A percentile compares a stretch with the other conserved stretches of the same genome.
phyloP scores from a whole-genome alignment of 2,329 filamentous ascomycete species.

The Apiospora arundinis region DNA sequence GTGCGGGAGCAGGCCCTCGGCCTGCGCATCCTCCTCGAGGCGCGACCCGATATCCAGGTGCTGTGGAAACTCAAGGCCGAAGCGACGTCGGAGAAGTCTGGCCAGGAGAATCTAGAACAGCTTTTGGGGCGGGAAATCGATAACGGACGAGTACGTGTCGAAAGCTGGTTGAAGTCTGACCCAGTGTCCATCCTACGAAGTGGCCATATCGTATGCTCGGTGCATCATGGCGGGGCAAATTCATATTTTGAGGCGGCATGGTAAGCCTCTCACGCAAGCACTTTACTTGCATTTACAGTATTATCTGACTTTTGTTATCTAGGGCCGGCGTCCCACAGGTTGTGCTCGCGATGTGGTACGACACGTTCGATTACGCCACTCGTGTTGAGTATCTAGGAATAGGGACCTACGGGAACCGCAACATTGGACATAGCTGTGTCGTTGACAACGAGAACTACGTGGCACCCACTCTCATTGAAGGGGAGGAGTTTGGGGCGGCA shows the following conservation, averaged over 20 bases:
- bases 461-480: conserved; percentile 16
- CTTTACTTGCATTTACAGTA: too few relatives aligned
- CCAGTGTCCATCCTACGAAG: conserved; percentile 5
- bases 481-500: conserved; percentile 20
- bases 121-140: background rate
- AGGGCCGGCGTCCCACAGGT: conserved; percentile 13
- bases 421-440: background rate
- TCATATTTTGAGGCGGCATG: conserved; percentile 11
- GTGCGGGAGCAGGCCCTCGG: conserved; percentile 14
- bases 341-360: conserved; percentile 18
- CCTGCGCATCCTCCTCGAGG: conserved; percentile 12
- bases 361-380: conserved; percentile 10
- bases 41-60: conserved; percentile 12
- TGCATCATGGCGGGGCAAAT: conserved; percentile 17
- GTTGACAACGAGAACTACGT: conserved; percentile 20
- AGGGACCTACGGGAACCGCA: conserved; percentile 12
- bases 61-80: conserved; percentile 10
- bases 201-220: conserved; percentile 16
- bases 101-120: background rate
- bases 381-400: conserved; percentile 18
- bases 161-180: conserved; percentile 3
- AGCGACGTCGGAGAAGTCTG: background rate
- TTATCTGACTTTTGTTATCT: background rate
- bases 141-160: background rate
- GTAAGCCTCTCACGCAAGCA: background rate